Evolutionary conservation across 2,329 filamentous ascomycete genomes (phyloP).

Genomic region (Blastomyces parvus): DNA sequence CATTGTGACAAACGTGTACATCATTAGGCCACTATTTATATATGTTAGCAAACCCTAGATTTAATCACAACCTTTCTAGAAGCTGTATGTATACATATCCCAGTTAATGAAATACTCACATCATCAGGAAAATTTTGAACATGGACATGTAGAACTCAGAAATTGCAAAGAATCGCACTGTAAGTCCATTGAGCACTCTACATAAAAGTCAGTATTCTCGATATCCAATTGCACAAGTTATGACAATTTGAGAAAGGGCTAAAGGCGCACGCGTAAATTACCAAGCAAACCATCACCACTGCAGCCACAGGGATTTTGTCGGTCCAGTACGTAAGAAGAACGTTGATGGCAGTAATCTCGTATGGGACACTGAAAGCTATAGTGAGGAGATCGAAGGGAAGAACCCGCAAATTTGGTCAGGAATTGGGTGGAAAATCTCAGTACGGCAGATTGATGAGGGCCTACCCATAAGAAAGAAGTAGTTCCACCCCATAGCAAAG

Average conservation of each 20-base stretch:
- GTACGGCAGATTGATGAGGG: not conserved
- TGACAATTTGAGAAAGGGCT: not conserved
- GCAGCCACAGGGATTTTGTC: constrained; percentile 32
- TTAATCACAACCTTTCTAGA: not conserved
- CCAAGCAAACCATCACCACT: constrained; percentile 30
- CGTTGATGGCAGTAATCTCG: constrained; percentile 32
- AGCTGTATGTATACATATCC: not conserved
- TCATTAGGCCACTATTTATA: constrained; percentile 17
- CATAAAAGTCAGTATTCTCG: not conserved
- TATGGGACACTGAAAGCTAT: constrained; percentile 25
- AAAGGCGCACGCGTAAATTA: constrained; percentile 29
- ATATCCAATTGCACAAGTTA: not conserved
- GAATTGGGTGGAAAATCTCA: too few relatives aligned
- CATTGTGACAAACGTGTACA: constrained; percentile 63
- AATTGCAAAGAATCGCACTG: constrained; percentile 38
- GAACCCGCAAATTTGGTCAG: not conserved
- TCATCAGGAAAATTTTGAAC: constrained; percentile 31
- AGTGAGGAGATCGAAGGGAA: not conserved
- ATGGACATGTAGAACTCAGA: constrained; percentile 41
- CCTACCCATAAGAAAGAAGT: constrained; percentile 22
- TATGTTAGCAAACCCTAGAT: not conserved
- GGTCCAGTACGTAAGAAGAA: constrained; percentile 32
- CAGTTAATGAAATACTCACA: constrained; percentile 8
- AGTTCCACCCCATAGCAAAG: constrained; percentile 26
- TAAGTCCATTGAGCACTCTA: constrained; percentile 33